These are phyloP conservation scores for Beauveria asiatica DNA, from an alignment of 2,329 filamentous ascomycete genomes.

Conservation along the genomic window DNA sequence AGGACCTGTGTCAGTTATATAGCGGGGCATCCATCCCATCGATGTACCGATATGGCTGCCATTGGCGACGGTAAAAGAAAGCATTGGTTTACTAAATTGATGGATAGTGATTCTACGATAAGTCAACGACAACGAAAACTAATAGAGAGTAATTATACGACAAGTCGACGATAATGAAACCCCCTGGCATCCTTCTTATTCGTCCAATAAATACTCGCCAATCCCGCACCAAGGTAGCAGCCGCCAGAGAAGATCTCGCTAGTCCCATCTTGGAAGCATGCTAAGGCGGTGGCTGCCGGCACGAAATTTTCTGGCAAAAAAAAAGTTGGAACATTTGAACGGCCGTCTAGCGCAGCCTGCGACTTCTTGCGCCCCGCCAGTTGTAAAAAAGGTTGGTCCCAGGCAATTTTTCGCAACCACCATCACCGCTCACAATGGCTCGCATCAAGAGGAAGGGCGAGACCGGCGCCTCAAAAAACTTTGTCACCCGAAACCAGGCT, in stretches of 20 bases:
- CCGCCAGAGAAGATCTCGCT: neutral
- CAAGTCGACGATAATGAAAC: too few relatives aligned
- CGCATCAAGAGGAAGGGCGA: conserved; percentile 89
- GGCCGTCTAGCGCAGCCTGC: conserved; percentile 15
- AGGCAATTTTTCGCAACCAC: conserved; percentile 6
- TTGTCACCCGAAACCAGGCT: conserved; percentile 92
- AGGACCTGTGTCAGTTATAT: neutral
- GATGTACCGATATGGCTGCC: neutral
- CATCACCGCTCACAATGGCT: conserved; percentile 42
- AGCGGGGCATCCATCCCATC: neutral
- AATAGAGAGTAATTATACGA: too few relatives aligned
- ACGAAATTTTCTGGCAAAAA: conserved; percentile 14
- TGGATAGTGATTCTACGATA: too few relatives aligned
- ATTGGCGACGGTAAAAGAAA: neutral
- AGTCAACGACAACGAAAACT: too few relatives aligned
- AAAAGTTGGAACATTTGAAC: conserved; percentile 11
- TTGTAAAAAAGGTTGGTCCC: conserved; percentile 11
- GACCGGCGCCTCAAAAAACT: conserved; percentile 93
- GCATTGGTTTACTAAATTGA: neutral
- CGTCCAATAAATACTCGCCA: neutral
- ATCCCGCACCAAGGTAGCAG: neutral
- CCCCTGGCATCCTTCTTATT: neutral
- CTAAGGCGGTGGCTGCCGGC: conserved; percentile 2
- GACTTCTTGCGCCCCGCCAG: conserved; percentile 23
- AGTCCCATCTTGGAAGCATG: neutral